Evolutionary conservation across 441 rosid species (phyloP).

Genomic region (Flueggea neowawraea): DNA sequence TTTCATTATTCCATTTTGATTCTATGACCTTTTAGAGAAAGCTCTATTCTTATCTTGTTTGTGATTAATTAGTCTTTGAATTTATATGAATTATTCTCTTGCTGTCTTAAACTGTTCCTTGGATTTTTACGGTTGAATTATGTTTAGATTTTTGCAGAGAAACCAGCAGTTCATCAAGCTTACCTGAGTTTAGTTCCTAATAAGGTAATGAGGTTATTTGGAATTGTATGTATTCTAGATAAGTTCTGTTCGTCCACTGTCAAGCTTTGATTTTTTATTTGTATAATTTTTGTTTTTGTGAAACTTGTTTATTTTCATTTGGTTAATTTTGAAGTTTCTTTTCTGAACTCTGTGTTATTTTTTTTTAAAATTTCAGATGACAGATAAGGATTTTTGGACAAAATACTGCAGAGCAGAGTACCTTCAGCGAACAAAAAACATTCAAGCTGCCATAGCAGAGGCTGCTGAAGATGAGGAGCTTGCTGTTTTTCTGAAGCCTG

Average conservation of each 20-base stretch:
- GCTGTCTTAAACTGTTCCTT: too few relatives aligned
- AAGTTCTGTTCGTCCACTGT: not conserved
- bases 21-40: too few relatives aligned
- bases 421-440: conserved; percentile 72
- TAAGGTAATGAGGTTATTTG: conserved; percentile 48
- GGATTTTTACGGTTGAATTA: conserved; percentile 9
- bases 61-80: too few relatives aligned
- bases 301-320: not conserved
- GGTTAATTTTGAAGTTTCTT: too few relatives aligned
- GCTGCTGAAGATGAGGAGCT: conserved; percentile 98
- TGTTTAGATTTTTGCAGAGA: conserved; percentile 92
- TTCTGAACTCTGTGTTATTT: too few relatives aligned
- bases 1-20: too few relatives aligned
- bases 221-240: not conserved
- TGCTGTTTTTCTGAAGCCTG: conserved; percentile 84
- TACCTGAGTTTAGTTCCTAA: conserved; percentile 73
- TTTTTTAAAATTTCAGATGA: conserved; percentile 46
- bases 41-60: too few relatives aligned
- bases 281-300: too few relatives aligned
- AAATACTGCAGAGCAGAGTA: conserved; percentile 91
- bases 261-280: not conserved
- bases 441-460: conserved; percentile 80
- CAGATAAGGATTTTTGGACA: conserved; percentile 86
- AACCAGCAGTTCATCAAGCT: conserved; percentile 90
- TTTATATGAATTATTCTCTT: too few relatives aligned